Evolutionary conservation across 2,329 filamentous ascomycete species (phyloP).

Genomic region (Chrysosporium queenslandicum): DNA sequence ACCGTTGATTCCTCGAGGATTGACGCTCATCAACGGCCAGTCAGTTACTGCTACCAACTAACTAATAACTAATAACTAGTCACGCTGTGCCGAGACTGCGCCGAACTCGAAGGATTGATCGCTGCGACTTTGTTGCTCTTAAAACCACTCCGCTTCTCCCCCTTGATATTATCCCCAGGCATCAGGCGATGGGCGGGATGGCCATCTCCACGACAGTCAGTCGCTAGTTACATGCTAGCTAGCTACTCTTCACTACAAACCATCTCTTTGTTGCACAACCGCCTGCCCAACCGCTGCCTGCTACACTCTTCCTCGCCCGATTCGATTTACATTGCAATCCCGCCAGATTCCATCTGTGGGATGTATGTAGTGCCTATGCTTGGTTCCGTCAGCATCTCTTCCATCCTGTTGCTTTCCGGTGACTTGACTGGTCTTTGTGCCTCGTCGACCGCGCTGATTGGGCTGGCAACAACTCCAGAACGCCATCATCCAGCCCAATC

Average conservation of each 20-base stretch:
- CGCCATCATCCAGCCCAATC: not conserved
- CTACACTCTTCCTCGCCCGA: not conserved
- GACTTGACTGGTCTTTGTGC: not conserved
- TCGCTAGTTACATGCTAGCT: not conserved
- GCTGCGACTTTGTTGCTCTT: not conserved
- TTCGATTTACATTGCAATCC: no score
- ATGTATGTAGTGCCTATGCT: no score
- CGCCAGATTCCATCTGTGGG: no score
- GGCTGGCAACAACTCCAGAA: no score
- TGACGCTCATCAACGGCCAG: not conserved
- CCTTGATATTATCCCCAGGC: no score
- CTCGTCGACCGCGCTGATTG: not conserved
- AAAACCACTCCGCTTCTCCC: not conserved
- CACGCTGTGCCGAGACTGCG: not conserved
- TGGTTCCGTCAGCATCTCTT: not conserved
- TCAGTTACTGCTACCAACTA: not conserved
- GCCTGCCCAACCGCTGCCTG: not conserved
- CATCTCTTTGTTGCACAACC: conserved; percentile 3
- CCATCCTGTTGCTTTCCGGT: conserved; percentile 6
- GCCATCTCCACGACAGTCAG: no score
- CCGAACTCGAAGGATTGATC: not conserved
- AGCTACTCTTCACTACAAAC: not conserved
- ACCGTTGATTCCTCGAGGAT: not conserved
- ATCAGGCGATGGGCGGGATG: no score
- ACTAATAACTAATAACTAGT: not conserved